Percentiles rank a stretch among this genome's conserved stretches.
Evolutionary conservation across 768 basidiomycete genomes (phyloP).

Genomic region (Pleurotus djamor): DNA sequence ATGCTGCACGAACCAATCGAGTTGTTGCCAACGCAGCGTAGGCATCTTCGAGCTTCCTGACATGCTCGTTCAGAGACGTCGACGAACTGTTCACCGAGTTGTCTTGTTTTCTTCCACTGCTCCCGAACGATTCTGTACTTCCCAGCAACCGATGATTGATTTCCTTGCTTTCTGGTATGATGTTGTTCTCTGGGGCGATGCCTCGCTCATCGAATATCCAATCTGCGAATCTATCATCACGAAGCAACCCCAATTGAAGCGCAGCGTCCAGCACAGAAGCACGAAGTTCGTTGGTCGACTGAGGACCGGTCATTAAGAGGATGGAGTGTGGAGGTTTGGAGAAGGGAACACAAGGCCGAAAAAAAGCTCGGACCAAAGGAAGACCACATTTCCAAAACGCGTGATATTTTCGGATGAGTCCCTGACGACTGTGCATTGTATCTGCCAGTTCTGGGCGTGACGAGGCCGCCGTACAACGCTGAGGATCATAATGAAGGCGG

Average conservation of each 20-base stretch:
- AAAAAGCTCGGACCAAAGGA: neutral
- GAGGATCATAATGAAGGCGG: too few relatives aligned
- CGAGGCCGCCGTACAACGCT: neutral
- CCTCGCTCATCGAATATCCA: slow-evolving; percentile 28
- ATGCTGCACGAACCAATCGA: neutral
- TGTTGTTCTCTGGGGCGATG: neutral
- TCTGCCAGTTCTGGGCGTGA: neutral
- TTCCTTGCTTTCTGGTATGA: neutral
- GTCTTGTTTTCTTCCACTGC: neutral
- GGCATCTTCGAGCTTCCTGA: slow-evolving; percentile 1
- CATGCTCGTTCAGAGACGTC: neutral
- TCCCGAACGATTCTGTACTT: neutral
- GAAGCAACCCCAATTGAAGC: slow-evolving; percentile 27
- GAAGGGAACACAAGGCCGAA: neutral
- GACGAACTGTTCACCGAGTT: neutral
- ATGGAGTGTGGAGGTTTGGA: neutral
- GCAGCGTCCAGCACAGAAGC: slow-evolving; percentile 30
- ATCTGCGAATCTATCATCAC: slow-evolving; percentile 24
- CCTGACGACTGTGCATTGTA: slow-evolving; percentile 5
- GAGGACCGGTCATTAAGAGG: neutral
- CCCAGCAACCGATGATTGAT: neutral
- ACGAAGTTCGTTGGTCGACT: slow-evolving; percentile 21
- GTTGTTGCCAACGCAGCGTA: slow-evolving; percentile 4
- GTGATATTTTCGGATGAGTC: neutral
- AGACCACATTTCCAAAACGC: neutral